Evolutionary conservation across 805 yeast species (phyloP), one percentile per base, ranked within the genome.

Genomic region (Maudiozyma saulgeensis): DNA sequence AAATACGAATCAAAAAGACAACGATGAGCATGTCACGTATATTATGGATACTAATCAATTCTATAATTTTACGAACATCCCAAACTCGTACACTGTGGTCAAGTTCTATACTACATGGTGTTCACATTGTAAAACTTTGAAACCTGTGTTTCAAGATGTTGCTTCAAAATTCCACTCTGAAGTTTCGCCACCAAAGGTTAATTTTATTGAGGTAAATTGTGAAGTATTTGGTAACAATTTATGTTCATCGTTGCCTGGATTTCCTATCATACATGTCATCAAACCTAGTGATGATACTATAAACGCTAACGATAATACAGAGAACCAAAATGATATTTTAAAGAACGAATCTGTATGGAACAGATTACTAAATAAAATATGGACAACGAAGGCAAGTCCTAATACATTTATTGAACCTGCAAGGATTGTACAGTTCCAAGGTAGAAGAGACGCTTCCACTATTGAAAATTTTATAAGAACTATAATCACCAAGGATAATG

Each of bases 91-190:
- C 48, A 63, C 68, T 1, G 57, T 67, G 37, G 64, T 67, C 2
- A 67, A 67, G 43, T 66, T 63, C 55, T 81, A 76, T 57, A 86
- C 89, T 9, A 80, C 78, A 47, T 82, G 89, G 89, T 82, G 89
- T 63, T 68, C 80, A 37, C 87, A 82, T 62, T 82, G 89, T 61
- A 77, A 77, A 60, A 70, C 68, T 37, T 60, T 82, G 58, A 72
- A 70, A 61, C 87, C 87, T 6, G 68, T 71, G 2, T 73, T 72
- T 75, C 76, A 75, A 49, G 75, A 76, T 51, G 66, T 79, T 60
- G 76, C 75, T 47, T 71, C 56, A 2, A 50, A 66, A 18, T 76
- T 32, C 26, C 4, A 59, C 58, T 13, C 8, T 25, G 43, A 41
- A 4, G 55, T 56, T 41, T 55, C 23, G 47, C 32, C 3, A 18